phyloP scores from a whole-genome alignment of 768 basidiomycete genomes.

The Mycena galopus region DNA sequence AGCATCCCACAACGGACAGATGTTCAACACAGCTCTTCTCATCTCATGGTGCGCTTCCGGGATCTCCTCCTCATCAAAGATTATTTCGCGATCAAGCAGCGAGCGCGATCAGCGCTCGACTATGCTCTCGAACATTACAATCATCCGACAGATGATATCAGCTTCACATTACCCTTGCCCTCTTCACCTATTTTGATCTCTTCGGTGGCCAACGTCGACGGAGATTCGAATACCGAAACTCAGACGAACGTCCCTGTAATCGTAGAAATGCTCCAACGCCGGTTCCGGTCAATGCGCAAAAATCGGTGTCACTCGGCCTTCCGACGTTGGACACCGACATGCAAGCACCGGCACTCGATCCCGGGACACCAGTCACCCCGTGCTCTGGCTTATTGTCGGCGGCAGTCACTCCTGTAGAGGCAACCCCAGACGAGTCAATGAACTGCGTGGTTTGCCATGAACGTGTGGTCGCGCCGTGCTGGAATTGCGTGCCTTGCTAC shows the following conservation, averaged over 20 bases:
- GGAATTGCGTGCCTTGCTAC: slow-evolving; percentile 22
- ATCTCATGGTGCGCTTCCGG: slow-evolving; percentile 13
- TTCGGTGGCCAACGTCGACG: neutral
- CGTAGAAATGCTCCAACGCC: neutral
- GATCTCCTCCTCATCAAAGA: slow-evolving; percentile 23
- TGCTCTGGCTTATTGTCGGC: neutral
- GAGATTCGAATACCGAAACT: too few relatives aligned
- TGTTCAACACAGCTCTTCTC: slow-evolving; percentile 4
- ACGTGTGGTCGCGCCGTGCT: slow-evolving; percentile 6
- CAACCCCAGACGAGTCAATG: neutral
- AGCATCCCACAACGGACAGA: neutral
- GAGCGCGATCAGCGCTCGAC: neutral
- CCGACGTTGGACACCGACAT: slow-evolving; percentile 7
- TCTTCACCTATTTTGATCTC: neutral
- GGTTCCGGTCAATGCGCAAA: neutral
- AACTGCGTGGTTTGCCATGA: slow-evolving; percentile 5
- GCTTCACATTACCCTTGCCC: neutral
- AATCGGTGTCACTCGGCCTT: neutral
- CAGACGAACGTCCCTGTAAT: neutral
- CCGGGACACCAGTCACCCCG: too few relatives aligned
- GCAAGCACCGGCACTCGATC: too few relatives aligned
- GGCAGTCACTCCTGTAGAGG: slow-evolving; percentile 4
- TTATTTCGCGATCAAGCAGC: slow-evolving; percentile 1
- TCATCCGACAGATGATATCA: neutral
- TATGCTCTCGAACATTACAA: neutral